These are phyloP conservation scores for Irpex lacteus DNA, from an alignment of 1,284 basidiomycete genomes.

Conservation along the genomic window DNA sequence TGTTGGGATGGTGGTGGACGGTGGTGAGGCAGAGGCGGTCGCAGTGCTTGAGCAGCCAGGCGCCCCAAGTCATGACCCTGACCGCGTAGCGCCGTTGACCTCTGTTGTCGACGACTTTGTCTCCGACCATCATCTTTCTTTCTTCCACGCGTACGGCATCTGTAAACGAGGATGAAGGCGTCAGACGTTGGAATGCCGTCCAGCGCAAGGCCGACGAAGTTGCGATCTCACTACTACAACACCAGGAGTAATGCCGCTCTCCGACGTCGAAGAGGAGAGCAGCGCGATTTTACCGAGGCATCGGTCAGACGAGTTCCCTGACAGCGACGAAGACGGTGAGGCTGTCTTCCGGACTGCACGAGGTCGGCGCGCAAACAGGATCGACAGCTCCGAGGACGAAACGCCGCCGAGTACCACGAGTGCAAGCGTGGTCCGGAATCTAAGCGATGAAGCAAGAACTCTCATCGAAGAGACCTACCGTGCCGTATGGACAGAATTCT, in stretches of 20 bases:
- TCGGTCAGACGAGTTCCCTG: neutral
- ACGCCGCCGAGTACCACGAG: neutral
- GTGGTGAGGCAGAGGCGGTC: neutral
- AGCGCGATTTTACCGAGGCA: neutral
- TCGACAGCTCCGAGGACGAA: neutral
- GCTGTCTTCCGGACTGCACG: neutral
- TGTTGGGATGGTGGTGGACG: conserved; percentile 9
- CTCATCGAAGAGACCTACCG: conserved; percentile 20
- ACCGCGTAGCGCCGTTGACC: conserved; percentile 1
- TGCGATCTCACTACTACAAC: neutral
- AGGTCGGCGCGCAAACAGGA: neutral
- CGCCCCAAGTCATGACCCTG: neutral
- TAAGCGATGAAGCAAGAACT: neutral
- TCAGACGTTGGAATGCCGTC: neutral
- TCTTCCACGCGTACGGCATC: neutral
- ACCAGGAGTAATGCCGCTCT: neutral
- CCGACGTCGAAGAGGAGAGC: neutral
- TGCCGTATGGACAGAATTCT: conserved; percentile 34
- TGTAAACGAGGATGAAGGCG: neutral
- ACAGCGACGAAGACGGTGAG: neutral
- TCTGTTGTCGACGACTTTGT: conserved; percentile 1
- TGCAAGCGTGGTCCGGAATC: neutral
- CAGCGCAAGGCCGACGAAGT: neutral
- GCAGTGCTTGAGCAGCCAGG: neutral
- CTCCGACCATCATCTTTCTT: neutral